Evolutionary conservation across 2,329 filamentous ascomycete species (phyloP), one percentile per base, ranked within the genome.

Genomic region (Rosellinia necatrix): DNA sequence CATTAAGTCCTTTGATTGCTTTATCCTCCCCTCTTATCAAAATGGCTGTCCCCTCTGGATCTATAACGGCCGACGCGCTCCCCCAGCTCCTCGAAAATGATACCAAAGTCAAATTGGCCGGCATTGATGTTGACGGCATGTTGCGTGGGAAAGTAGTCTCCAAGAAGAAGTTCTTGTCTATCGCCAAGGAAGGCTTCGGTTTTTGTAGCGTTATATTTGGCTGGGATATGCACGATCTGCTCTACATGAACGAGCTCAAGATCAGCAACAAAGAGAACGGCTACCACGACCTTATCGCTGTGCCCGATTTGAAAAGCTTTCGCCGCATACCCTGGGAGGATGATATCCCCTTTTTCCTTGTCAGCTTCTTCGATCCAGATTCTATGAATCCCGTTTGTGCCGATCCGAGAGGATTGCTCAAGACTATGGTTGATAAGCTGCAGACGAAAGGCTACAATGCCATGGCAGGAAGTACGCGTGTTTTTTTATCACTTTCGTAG

Each of bases 211-310:
- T 92, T 54, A 83, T 92, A 64, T 93, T 92, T 68, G 89, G 90
- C 66, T 93, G 90, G 90, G 90, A 93, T 68, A 92, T 92, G 88
- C 90, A 93, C 69, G 90, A 94, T 66, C 79, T 84, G 72, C 90
- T 88, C 27, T 93, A 92, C 72, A 88, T 87, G 71, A 81, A 81
- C 62, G 89, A 92, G 71, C 79, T 92, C 53, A 82, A 82, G 67
- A 87, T 92, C 67, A 91, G 88, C 71, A 92, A 91, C 74, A 86
- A 87, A 64, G 85, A 89, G 66, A 92, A 91, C 68, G 90, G 89
- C 44, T 92, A 92, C 71, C 81, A 84, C 61, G 90, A 93, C 70
- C 74, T 93, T 40, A 80, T 91, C 49, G 90, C 90, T 8, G 77
- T 89, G 25, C 84, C 89, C 2, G 90, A 93, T 69, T 73, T 93